Percentiles rank a stretch among this genome's conserved stretches.
phyloP scores from a whole-genome alignment of 257 asterid species.

The Nicotiana benthamiana region DNA sequence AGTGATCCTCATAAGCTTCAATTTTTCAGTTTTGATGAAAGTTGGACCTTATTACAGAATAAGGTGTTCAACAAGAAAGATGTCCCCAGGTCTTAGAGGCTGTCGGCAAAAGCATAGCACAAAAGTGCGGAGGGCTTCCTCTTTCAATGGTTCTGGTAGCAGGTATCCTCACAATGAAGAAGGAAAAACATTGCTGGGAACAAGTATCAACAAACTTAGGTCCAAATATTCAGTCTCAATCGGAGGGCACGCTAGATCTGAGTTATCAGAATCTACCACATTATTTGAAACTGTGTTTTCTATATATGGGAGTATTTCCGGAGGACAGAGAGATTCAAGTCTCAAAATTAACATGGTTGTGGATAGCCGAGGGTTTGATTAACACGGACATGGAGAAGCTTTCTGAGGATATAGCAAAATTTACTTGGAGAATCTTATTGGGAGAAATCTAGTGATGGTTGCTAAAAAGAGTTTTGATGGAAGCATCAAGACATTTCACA shows the following conservation, averaged over 20 bases:
- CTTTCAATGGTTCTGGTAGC: background rate
- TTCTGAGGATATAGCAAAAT: background rate
- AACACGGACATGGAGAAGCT: background rate
- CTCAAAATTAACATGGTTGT: background rate
- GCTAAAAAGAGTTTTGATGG: background rate
- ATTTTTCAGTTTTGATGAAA: background rate
- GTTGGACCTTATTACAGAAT: background rate
- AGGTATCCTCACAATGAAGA: background rate
- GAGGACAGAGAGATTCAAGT: background rate
- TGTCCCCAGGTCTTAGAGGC: background rate
- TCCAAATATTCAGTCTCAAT: background rate
- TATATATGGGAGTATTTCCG: conserved; percentile 2
- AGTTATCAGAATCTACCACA: conserved; percentile 9
- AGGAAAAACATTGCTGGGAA: background rate
- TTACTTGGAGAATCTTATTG: conserved; percentile 1
- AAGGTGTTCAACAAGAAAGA: background rate
- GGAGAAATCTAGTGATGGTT: background rate
- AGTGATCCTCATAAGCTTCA: background rate
- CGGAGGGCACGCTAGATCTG: background rate
- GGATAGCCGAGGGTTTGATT: conserved; percentile 14
- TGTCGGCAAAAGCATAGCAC: background rate
- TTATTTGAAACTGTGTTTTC: background rate
- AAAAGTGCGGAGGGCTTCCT: conserved; percentile 5
- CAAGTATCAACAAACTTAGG: background rate
- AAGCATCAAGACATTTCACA: background rate